These are phyloP conservation scores for Austroboletus niveus DNA, from an alignment of 1,284 basidiomycete species.

Conservation along the genomic window DNA sequence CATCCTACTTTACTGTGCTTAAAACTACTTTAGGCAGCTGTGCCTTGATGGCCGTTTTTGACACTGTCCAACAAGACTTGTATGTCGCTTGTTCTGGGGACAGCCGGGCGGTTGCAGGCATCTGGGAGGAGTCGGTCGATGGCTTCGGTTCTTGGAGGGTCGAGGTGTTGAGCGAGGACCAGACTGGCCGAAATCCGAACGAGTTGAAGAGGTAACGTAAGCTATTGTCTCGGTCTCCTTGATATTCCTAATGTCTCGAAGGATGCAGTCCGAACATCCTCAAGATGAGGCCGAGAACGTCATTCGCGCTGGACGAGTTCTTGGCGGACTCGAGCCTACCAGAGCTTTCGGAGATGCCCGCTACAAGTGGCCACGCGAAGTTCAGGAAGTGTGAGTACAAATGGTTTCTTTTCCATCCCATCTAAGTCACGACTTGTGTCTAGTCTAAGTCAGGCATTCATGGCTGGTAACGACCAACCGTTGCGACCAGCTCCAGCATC, in stretches of 20 bases:
- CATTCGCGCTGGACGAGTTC: conserved; percentile 81
- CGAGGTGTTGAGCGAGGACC: conserved; percentile 91
- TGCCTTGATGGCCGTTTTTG: conserved; percentile 82
- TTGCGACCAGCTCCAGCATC: conserved; percentile 58
- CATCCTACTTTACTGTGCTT: conserved; percentile 2
- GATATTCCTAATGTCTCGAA: conserved; percentile 31
- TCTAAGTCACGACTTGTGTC: conserved; percentile 3
- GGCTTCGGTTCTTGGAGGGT: conserved; percentile 77
- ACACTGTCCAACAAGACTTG: conserved; percentile 76
- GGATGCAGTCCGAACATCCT: conserved; percentile 90
- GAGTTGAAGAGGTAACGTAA: conserved; percentile 66
- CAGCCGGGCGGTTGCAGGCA: conserved; percentile 92
- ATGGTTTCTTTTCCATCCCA: conserved; percentile 1
- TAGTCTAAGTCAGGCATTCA: conserved; percentile 68
- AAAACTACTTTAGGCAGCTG: conserved; percentile 66
- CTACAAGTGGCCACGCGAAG: conserved; percentile 83
- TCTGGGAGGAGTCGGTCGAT: conserved; percentile 71
- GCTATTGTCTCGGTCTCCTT: neutral
- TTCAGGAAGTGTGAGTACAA: conserved; percentile 67
- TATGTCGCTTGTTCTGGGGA: conserved; percentile 95
- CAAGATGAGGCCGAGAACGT: conserved; percentile 77
- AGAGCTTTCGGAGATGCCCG: conserved; percentile 94
- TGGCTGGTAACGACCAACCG: conserved; percentile 58
- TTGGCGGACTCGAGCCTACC: conserved; percentile 93
- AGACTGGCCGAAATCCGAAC: conserved; percentile 88